Conservation (phyloP, 345 rosid genomes). For the Syzygium aqueum region DNA sequence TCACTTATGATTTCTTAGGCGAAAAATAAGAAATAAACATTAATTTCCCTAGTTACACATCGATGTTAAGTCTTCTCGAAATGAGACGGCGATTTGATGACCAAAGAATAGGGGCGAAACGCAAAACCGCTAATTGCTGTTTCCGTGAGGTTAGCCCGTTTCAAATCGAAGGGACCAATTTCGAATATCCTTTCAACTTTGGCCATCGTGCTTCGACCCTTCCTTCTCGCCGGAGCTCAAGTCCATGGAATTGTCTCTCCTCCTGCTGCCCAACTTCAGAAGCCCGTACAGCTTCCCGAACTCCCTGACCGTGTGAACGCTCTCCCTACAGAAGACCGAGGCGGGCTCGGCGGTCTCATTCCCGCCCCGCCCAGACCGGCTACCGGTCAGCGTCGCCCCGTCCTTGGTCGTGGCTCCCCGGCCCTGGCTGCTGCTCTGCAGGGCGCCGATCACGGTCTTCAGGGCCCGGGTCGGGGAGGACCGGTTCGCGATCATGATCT, state of each 20-base stretch:
- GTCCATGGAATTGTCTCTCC: slow-evolving; percentile 39
- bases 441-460: slow-evolving; percentile 68
- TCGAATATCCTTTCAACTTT: not conserved
- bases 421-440: slow-evolving; percentile 68
- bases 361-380: slow-evolving; percentile 23
- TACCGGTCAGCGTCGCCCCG: slow-evolving; percentile 23
- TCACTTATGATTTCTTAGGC: not conserved
- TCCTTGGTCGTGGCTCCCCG: slow-evolving; percentile 15
- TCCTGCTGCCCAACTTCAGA: slow-evolving; percentile 39
- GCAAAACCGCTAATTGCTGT: too few relatives aligned
- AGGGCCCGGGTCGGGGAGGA: slow-evolving; percentile 92
- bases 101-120: too few relatives aligned
- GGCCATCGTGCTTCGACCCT: slow-evolving; percentile 3
- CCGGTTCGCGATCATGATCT: slow-evolving; percentile 85
- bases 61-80: not conserved
- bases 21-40: not conserved
- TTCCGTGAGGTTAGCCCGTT: not conserved
- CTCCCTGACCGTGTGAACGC: slow-evolving; percentile 52
- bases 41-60: not conserved
- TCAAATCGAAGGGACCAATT: not conserved
- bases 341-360: slow-evolving; percentile 31
- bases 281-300: slow-evolving; percentile 62
- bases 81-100: too few relatives aligned
- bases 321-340: slow-evolving; percentile 33
- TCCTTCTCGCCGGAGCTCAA: slow-evolving; percentile 11